Conservation (phyloP, 2,329 filamentous ascomycete genomes). For the Myriosclerotinia curreyana region DNA sequence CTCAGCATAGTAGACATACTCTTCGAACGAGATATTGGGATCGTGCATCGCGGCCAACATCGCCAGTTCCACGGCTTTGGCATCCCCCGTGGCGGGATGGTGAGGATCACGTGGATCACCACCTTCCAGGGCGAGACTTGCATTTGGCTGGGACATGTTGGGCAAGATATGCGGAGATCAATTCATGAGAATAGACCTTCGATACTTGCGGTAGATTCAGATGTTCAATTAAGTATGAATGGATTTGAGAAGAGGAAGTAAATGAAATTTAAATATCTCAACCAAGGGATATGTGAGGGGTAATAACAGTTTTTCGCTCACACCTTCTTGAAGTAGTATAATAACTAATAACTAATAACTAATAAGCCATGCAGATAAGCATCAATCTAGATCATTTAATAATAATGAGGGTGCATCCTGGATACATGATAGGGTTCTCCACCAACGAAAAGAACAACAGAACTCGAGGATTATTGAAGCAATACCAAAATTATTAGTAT, state of each 20-base stretch:
- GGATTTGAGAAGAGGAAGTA: not conserved
- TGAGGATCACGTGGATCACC: constrained; percentile 31
- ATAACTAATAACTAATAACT: too few relatives aligned
- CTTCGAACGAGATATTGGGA: constrained; percentile 38
- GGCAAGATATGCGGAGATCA: constrained; percentile 9
- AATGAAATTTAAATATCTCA: not conserved
- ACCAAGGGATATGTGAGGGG: not conserved
- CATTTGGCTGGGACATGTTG: constrained; percentile 26
- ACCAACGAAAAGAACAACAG: constrained; percentile 4
- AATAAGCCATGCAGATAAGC: constrained; percentile 13
- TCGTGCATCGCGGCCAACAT: constrained; percentile 32
- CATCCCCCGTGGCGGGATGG: constrained; percentile 20
- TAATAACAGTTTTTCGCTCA: not conserved
- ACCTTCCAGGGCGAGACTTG: constrained; percentile 32
- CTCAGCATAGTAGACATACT: constrained; percentile 40
- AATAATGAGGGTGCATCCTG: not conserved
- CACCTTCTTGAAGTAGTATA: constrained; percentile 10
- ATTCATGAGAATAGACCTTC: not conserved
- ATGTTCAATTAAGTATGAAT: not conserved
- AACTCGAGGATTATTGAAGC: not conserved
- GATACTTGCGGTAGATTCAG: not conserved
- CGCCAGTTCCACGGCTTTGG: constrained; percentile 26
- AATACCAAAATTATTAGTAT: not conserved
- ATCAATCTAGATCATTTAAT: not conserved
- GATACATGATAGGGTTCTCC: not conserved